Evolutionary conservation across 73 alveolate species (phyloP).

Genomic region (Halteria grandinella): DNA sequence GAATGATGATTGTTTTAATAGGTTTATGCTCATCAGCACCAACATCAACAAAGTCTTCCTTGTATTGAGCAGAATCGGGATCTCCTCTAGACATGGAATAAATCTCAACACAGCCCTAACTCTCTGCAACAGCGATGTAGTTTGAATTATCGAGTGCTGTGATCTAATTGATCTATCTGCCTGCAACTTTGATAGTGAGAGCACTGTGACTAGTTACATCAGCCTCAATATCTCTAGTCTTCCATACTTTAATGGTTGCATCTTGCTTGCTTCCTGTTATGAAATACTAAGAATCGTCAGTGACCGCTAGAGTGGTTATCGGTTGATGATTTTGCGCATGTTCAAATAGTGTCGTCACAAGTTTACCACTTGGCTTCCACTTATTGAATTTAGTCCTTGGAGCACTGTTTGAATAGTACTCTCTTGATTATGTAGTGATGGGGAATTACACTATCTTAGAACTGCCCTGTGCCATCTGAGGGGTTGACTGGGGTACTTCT

Average conservation of each 20-base stretch:
- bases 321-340: conserved; percentile 54
- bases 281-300: conserved; percentile 49
- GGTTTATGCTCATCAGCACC: conserved; percentile 19
- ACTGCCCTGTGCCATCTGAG: conserved; percentile 9
- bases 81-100: conserved; percentile 51
- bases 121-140: conserved; percentile 58
- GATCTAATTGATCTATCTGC: conserved; percentile 12
- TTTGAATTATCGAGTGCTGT: conserved; percentile 33
- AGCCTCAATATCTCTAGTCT: conserved; percentile 39
- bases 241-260: conserved; percentile 50
- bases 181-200: conserved; percentile 37
- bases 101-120: conserved; percentile 53
- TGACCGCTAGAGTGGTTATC: conserved; percentile 33
- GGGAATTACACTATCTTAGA: too few relatives aligned
- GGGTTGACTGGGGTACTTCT: conserved; percentile 17
- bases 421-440: too few relatives aligned
- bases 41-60: conserved; percentile 21
- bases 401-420: too few relatives aligned
- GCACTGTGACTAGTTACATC: conserved; percentile 35
- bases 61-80: not conserved
- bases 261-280: conserved; percentile 58
- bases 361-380: conserved; percentile 68
- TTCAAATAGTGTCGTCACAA: conserved; percentile 58
- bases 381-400: conserved; percentile 18
- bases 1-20: conserved; percentile 33